These are phyloP conservation scores for Russula abietina DNA, from an alignment of 768 basidiomycete genomes.

Conservation along the genomic window DNA sequence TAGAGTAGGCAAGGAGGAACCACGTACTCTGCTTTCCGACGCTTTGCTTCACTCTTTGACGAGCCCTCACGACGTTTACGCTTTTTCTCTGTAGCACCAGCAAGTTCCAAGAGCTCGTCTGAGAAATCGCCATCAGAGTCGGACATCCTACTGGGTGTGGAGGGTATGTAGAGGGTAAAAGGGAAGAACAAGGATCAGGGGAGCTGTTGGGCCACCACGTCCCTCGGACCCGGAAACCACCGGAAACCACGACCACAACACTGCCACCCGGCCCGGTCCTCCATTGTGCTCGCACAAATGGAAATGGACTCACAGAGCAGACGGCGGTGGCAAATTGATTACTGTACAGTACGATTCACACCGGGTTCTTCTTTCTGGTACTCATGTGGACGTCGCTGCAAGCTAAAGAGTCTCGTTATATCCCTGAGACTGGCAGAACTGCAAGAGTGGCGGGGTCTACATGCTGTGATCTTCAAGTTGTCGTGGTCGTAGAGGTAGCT, in stretches of 20 bases:
- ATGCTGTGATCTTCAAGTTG: too few relatives aligned
- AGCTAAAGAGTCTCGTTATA: too few relatives aligned
- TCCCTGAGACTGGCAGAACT: too few relatives aligned
- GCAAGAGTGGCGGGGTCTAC: too few relatives aligned
- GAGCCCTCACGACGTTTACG: slow-evolving; percentile 51
- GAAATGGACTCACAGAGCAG: too few relatives aligned
- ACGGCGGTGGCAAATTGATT: too few relatives aligned
- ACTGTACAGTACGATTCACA: too few relatives aligned
- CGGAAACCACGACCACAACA: too few relatives aligned
- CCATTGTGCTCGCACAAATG: too few relatives aligned
- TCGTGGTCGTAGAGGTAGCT: too few relatives aligned
- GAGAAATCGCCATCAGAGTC: slow-evolving; percentile 48
- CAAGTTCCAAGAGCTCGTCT: slow-evolving; percentile 78
- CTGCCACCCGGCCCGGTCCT: not conserved
- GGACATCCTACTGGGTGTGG: slow-evolving; percentile 37
- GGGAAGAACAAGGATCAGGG: not conserved
- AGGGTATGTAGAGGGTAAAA: not conserved
- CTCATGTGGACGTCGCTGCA: too few relatives aligned
- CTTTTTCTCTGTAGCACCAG: slow-evolving; percentile 62
- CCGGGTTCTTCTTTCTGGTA: too few relatives aligned
- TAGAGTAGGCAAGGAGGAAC: not conserved
- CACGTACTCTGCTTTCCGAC: slow-evolving; percentile 69
- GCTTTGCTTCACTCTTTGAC: slow-evolving; percentile 47
- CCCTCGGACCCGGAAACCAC: not conserved
- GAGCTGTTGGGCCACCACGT: not conserved